A percentile compares a stretch with the other conserved stretches of the same genome.
Evolutionary conservation across 805 yeast species (phyloP).

Genomic region (Ogataea paraovalis): DNA sequence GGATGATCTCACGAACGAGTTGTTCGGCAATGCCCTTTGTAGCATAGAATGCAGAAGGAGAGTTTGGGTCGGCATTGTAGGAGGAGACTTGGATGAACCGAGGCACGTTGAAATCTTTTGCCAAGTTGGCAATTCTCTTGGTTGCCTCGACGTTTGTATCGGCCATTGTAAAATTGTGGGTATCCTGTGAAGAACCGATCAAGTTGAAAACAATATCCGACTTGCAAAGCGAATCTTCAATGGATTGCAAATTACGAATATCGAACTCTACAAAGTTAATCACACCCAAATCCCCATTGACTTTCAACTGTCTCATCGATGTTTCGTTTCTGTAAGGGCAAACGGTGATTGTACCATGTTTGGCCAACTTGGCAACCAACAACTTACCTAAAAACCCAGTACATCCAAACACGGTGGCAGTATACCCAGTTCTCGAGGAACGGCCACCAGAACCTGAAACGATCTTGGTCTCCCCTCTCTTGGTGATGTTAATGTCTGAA

Average conservation of each 20-base stretch:
- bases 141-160: conserved; percentile 80
- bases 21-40: conserved; percentile 79
- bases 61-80: conserved; percentile 66
- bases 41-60: conserved; percentile 67
- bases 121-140: conserved; percentile 70
- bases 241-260: conserved; percentile 68
- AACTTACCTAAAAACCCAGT: conserved; percentile 76
- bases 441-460: conserved; percentile 78
- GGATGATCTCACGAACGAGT: conserved; percentile 60
- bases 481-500: conserved; percentile 67
- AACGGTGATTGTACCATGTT: conserved; percentile 74
- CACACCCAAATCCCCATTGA: conserved; percentile 83
- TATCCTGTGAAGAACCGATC: conserved; percentile 69
- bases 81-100: conserved; percentile 76
- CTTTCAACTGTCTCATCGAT: conserved; percentile 73
- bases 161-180: conserved; percentile 78
- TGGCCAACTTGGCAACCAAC: conserved; percentile 66
- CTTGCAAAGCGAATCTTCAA: conserved; percentile 72
- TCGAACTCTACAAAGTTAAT: conserved; percentile 82
- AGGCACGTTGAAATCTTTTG: conserved; percentile 65
- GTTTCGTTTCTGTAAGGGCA: conserved; percentile 81
- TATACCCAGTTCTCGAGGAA: conserved; percentile 81
- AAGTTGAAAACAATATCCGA: conserved; percentile 81
- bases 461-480: conserved; percentile 68
- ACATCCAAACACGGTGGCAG: conserved; percentile 85